phyloP scores from a whole-genome alignment of 805 yeast genomes.

The Suhomyces sp. region DNA sequence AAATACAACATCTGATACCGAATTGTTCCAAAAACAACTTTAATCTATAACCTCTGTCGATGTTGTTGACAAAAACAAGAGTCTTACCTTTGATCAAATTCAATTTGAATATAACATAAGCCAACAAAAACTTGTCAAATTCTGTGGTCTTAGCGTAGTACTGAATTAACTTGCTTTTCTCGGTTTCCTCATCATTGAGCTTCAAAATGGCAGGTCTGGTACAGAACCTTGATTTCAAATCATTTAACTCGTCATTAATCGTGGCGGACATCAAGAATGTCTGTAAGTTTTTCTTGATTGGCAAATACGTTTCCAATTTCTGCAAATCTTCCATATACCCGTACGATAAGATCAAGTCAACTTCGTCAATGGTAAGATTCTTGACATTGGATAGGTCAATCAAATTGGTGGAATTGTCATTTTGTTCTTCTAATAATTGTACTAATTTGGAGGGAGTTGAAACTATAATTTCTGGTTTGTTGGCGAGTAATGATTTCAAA shows the following conservation, averaged over 20 bases:
- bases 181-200: conserved; percentile 63
- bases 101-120: conserved; percentile 89
- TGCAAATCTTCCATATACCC: conserved; percentile 87
- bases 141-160: conserved; percentile 85
- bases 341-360: conserved; percentile 82
- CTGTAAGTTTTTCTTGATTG: conserved; percentile 74
- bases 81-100: conserved; percentile 88
- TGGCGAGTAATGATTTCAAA: conserved; percentile 62
- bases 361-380: conserved; percentile 89
- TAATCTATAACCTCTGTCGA: conserved; percentile 92
- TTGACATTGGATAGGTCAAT: conserved; percentile 56
- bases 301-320: conserved; percentile 59
- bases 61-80: conserved; percentile 84
- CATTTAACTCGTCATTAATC: conserved; percentile 78
- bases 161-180: conserved; percentile 66
- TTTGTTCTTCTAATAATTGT: conserved; percentile 42
- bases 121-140: conserved; percentile 84
- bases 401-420: conserved; percentile 23
- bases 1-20: conserved; percentile 83
- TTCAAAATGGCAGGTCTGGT: conserved; percentile 78
- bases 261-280: conserved; percentile 97
- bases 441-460: conserved; percentile 84
- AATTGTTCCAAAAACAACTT: conserved; percentile 91
- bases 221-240: conserved; percentile 74
- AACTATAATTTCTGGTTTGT: conserved; percentile 75